phyloP scores from a whole-genome alignment of 805 yeast species.

The Priceomyces fermenticarens region DNA sequence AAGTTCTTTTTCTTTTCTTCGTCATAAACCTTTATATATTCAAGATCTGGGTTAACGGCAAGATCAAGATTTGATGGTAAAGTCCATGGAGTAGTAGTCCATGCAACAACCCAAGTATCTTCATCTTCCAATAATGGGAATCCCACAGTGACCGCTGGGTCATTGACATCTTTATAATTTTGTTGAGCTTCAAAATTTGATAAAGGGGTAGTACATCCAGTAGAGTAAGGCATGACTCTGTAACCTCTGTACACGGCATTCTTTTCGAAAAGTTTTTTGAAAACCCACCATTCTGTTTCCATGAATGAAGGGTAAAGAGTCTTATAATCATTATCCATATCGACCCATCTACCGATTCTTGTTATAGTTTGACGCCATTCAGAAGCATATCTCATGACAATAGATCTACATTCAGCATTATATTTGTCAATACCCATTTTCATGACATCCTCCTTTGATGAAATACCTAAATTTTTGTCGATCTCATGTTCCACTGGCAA shows the following conservation, averaged over 20 bases:
- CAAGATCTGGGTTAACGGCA: slow-evolving; percentile 87
- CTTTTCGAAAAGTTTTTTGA: slow-evolving; percentile 81
- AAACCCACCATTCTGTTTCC: slow-evolving; percentile 99
- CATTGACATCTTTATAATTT: slow-evolving; percentile 94
- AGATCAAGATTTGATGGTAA: slow-evolving; percentile 90
- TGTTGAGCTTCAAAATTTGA: slow-evolving; percentile 98
- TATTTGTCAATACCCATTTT: slow-evolving; percentile 90
- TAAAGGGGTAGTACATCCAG: slow-evolving; percentile 94
- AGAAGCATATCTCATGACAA: slow-evolving; percentile 94
- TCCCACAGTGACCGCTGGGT: slow-evolving; percentile 93
- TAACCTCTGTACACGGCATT: slow-evolving; percentile 90
- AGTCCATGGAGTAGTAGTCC: slow-evolving; percentile 99
- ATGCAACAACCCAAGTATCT: slow-evolving; percentile 82
- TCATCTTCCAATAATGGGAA: slow-evolving; percentile 81
- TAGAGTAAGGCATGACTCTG: slow-evolving; percentile 98
- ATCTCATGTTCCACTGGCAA: slow-evolving; percentile 98
- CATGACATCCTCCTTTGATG: slow-evolving; percentile 92
- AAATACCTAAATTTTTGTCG: slow-evolving; percentile 93
- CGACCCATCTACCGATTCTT: slow-evolving; percentile 98
- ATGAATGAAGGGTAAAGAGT: slow-evolving; percentile 92
- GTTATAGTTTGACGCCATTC: slow-evolving; percentile 95
- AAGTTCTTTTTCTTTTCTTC: slow-evolving; percentile 80
- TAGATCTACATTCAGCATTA: slow-evolving; percentile 90
- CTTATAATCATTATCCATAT: slow-evolving; percentile 96
- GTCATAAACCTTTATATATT: slow-evolving; percentile 88